Conservation (phyloP, 495 filamentous ascomycete species). For the Neurospora sp. region DNA sequence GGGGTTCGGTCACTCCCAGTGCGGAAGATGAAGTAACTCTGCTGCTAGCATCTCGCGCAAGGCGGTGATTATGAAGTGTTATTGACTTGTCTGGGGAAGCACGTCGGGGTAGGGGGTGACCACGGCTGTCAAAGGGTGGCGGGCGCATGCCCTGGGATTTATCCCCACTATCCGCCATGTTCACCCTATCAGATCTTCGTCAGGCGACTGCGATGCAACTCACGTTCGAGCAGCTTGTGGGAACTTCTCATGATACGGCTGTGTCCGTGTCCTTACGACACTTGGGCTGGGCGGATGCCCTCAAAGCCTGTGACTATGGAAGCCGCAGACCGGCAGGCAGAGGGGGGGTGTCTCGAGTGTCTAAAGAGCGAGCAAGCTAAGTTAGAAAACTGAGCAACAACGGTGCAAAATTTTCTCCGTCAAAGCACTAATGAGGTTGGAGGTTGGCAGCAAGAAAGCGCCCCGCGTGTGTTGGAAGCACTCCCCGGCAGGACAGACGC, state of each 20-base stretch:
- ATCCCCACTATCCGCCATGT: constrained; percentile 12
- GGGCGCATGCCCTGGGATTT: constrained; percentile 14
- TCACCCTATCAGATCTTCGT: constrained; percentile 5
- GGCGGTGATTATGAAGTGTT: constrained; percentile 29
- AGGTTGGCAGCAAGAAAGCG: neutral
- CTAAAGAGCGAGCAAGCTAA: neutral
- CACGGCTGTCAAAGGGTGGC: constrained; percentile 12
- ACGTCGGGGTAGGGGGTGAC: constrained; percentile 29
- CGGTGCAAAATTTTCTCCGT: neutral
- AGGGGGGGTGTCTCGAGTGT: neutral
- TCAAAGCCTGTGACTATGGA: neutral
- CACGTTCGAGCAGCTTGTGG: constrained; percentile 1
- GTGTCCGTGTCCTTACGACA: neutral
- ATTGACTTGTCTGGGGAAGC: constrained; percentile 29
- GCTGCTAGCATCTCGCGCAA: constrained; percentile 24
- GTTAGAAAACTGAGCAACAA: neutral
- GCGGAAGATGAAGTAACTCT: neutral
- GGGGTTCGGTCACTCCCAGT: neutral
- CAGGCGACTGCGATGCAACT: neutral
- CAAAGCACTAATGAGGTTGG: neutral
- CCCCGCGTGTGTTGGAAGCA: neutral
- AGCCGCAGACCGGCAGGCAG: neutral
- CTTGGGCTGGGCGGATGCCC: neutral
- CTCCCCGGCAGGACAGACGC: neutral
- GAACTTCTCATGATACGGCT: neutral